These are phyloP conservation scores for Aspergillus floridensis DNA, from an alignment of 2,329 filamentous ascomycete species.

Conservation along the genomic window DNA sequence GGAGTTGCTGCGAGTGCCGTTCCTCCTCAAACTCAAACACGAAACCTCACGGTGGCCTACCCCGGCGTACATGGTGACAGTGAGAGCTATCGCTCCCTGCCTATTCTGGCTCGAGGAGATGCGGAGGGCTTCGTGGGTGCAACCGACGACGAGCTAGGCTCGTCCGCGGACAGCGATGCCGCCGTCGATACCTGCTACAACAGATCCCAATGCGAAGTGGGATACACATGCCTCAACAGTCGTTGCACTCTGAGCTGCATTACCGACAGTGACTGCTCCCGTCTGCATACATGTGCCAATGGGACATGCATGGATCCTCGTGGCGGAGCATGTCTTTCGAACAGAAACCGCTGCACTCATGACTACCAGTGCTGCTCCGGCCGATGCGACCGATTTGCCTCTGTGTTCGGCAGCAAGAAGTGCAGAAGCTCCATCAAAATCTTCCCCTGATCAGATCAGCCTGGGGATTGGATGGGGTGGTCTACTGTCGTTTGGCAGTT, in stretches of 20 bases:
- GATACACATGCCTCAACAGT: conserved; percentile 2
- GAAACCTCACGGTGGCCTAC: background rate
- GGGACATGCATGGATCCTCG: background rate
- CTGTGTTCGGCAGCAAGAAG: conserved; percentile 2
- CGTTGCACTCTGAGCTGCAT: conserved; percentile 5
- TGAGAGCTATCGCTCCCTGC: background rate
- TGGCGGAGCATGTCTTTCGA: background rate
- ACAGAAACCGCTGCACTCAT: background rate
- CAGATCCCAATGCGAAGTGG: conserved; percentile 6
- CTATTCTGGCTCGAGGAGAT: background rate
- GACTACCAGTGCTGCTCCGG: conserved; percentile 9
- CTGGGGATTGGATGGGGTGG: background rate
- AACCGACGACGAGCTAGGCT: background rate
- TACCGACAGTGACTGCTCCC: conserved; percentile 4
- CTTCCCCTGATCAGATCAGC: background rate
- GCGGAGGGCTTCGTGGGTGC: background rate
- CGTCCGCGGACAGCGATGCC: background rate
- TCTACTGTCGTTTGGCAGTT: background rate
- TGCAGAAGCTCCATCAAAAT: background rate
- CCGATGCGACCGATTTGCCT: conserved; percentile 2
- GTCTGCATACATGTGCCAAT: conserved; percentile 3
- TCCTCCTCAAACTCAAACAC: background rate
- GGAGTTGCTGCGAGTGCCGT: background rate
- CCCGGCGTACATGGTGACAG: background rate
- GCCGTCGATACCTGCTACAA: background rate